Base-by-base conservation (phyloP, 192 early-diverging fungal species). In the Neocallimastix lanati region DNA sequence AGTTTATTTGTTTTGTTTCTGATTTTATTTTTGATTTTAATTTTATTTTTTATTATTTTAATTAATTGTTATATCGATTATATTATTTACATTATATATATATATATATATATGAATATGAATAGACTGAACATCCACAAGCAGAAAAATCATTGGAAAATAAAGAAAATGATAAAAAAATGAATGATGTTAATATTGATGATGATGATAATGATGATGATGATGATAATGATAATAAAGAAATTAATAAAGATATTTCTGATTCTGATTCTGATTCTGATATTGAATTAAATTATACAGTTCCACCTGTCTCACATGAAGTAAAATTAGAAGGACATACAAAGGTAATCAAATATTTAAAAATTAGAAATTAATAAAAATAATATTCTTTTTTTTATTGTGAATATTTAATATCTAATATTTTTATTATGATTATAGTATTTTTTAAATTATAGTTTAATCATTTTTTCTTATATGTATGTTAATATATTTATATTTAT, bases 281-380 rank as follows among this genome's bases (percentile, higher is more conserved):
- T 3, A 81, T 78, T 28, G 86, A 80, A 15, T 25, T 78, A 7
- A 83, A 84, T 21, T 78, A 79, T 14, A 83, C 86, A 29, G 79
- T 82, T 12, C 79, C 92, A 36, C 93, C 93, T 14, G 88, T 93
- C 77, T 88, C 92, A 1, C 90, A 92, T 81, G 88, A 92, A 79
- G 90, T 93, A 25, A 84, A 81, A 36, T 81, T 94, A 21, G 84
- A 86, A 67, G 92, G 92, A 80, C 93, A 94, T 81, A 81, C 80
- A 78, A 89, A 87, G 82, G 91, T 92, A 83, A 13, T 13, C 13
- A 12, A 13, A 37, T n/a, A 27, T 21, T 6, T 27, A 36, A 25
- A 30, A 78, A 15, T 29, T 80, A n/a, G 14, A 7, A 28, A 29
- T 29, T 84, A 30, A 21, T 38, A 15, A 21, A 3, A n/a, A 37